phyloP scores from a whole-genome alignment of 176 grass and related monocot species.

The Urochloa ruziziensis region DNA sequence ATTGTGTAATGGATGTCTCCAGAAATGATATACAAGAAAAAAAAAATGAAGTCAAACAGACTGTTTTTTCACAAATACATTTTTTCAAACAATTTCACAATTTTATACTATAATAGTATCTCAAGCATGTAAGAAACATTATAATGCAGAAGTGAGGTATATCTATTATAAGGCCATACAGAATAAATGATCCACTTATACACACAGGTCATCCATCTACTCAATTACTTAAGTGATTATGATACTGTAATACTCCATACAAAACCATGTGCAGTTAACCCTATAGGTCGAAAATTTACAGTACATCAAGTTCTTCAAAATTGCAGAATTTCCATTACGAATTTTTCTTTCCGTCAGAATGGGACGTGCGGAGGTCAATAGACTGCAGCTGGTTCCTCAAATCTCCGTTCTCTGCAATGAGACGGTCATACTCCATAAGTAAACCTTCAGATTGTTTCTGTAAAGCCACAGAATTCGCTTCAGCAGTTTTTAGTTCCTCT shows the following conservation, averaged over 20 bases:
- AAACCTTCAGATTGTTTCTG: slow-evolving; percentile 77
- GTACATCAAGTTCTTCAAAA: not conserved
- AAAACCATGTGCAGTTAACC: not conserved
- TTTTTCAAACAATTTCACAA: too few relatives aligned
- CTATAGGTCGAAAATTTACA: slow-evolving; percentile 20
- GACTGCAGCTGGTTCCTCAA: slow-evolving; percentile 61
- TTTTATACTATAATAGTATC: not conserved
- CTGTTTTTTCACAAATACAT: not conserved
- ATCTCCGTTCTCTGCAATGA: slow-evolving; percentile 70
- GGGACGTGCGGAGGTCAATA: slow-evolving; percentile 48
- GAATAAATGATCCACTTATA: not conserved
- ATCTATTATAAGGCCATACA: not conserved
- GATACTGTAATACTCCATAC: not conserved
- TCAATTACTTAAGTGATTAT: not conserved
- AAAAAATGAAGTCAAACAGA: not conserved
- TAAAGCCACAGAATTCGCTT: slow-evolving; percentile 49
- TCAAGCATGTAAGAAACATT: not conserved
- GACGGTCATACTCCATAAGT: slow-evolving; percentile 68
- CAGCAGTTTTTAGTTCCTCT: slow-evolving; percentile 58
- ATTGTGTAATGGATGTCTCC: too few relatives aligned
- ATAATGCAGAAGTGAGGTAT: not conserved
- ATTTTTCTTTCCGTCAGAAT: slow-evolving; percentile 71
- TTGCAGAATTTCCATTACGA: slow-evolving; percentile 10
- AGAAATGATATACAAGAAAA: not conserved
- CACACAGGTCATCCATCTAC: not conserved